Evolutionary conservation across 2,329 filamentous ascomycete species (phyloP).

Genomic region (Lomentospora prolificans): DNA sequence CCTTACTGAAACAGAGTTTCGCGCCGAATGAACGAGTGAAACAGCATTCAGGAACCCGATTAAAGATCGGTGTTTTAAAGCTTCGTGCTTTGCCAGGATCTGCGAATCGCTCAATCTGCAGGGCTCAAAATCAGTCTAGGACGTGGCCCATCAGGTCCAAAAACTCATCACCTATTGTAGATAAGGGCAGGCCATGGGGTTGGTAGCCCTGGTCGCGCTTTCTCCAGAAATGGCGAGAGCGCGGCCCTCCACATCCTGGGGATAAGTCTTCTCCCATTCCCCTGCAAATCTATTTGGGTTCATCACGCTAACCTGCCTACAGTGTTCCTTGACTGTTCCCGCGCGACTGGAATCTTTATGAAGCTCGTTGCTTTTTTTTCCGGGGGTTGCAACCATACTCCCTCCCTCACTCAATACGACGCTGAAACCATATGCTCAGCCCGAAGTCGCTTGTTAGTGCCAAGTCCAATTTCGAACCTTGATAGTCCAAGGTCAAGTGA

Average conservation of each 20-base stretch:
- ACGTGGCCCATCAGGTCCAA: not conserved
- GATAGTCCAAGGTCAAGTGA: too few species aligned
- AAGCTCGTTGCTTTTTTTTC: too few species aligned
- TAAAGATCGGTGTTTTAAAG: not conserved
- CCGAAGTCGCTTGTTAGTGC: too few species aligned
- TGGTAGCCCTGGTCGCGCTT: constrained; percentile 39
- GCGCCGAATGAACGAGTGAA: not conserved
- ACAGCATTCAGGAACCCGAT: not conserved
- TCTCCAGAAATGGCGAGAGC: constrained; percentile 40
- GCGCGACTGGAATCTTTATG: too few species aligned
- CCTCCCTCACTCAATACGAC: too few species aligned
- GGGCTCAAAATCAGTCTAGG: not conserved
- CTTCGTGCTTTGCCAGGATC: not conserved
- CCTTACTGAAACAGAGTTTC: not conserved
- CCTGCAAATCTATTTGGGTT: not conserved
- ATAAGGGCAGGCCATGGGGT: constrained; percentile 25
- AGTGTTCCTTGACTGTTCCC: too few species aligned
- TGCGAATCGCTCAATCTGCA: not conserved
- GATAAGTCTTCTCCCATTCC: constrained; percentile 34
- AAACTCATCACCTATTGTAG: not conserved
- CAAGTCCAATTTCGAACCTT: too few species aligned
- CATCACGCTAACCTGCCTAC: not conserved
- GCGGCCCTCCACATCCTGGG: constrained; percentile 34
- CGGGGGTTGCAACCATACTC: too few species aligned
- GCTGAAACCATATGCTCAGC: too few species aligned